Evolutionary conservation across 768 basidiomycete genomes (phyloP).

Genomic region (Lactarius trivialis): DNA sequence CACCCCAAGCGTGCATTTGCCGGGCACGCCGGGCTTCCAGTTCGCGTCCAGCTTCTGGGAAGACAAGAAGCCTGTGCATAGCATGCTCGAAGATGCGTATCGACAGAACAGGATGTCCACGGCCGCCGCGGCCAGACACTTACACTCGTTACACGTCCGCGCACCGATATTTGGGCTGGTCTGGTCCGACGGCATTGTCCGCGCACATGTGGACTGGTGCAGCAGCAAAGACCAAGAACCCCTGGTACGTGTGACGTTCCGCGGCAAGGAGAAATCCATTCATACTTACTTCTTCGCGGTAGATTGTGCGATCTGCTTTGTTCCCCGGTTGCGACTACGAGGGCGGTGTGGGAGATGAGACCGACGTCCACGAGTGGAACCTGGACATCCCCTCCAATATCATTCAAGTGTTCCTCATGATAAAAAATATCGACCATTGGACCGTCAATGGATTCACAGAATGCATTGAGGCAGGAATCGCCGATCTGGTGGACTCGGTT

Average conservation of each 20-base stretch:
- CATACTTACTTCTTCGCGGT: not conserved
- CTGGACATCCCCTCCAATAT: slow-evolving; percentile 41
- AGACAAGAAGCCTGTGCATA: slow-evolving; percentile 51
- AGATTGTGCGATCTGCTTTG: slow-evolving; percentile 48
- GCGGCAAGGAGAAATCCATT: not conserved
- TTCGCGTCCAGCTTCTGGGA: slow-evolving; percentile 52
- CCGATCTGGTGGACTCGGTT: slow-evolving; percentile 33
- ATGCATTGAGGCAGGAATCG: slow-evolving; percentile 36
- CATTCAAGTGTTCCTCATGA: slow-evolving; percentile 43
- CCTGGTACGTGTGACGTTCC: slow-evolving; percentile 2
- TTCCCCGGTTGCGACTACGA: slow-evolving; percentile 30
- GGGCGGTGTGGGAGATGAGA: slow-evolving; percentile 23
- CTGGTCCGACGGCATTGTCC: slow-evolving; percentile 46
- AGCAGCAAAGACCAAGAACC: slow-evolving; percentile 2
- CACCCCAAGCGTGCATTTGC: slow-evolving; percentile 43
- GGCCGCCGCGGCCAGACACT: slow-evolving; percentile 43
- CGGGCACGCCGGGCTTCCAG: slow-evolving; percentile 44
- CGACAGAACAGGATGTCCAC: slow-evolving; percentile 54
- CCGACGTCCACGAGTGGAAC: slow-evolving; percentile 44
- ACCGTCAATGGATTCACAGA: slow-evolving; percentile 39
- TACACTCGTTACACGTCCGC: slow-evolving; percentile 40
- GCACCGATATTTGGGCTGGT: slow-evolving; percentile 49
- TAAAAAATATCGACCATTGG: slow-evolving; percentile 49
- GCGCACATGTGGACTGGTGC: slow-evolving; percentile 54
- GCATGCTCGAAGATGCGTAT: slow-evolving; percentile 46